Conservation (phyloP, 257 asterid species). For the Verbena officinalis region DNA sequence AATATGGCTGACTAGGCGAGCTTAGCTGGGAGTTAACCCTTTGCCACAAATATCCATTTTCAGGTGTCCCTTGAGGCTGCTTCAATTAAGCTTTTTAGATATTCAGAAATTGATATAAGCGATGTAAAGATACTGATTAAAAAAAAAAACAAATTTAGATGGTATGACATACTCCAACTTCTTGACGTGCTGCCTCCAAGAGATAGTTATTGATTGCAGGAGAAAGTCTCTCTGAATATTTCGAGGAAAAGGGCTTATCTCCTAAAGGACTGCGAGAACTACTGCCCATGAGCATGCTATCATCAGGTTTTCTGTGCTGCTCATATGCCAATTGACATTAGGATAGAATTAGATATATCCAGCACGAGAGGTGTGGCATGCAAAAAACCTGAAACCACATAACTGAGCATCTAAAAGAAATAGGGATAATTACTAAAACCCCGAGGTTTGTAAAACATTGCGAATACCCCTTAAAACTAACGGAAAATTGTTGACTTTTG, state of each 20-base stretch:
- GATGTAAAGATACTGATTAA: constrained; percentile 12
- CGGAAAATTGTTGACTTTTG: too few species aligned
- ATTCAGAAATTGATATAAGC: constrained; percentile 23
- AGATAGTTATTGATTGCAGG: constrained; percentile 96
- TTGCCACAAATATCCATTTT: constrained; percentile 97
- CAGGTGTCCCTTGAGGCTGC: constrained; percentile 98
- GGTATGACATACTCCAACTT: constrained; percentile 82
- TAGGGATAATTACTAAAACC: too few species aligned
- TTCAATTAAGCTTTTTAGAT: constrained; percentile 36
- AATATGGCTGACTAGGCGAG: constrained; percentile 98
- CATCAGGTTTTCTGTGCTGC: constrained; percentile 93
- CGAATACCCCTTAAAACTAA: too few species aligned
- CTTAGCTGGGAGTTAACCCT: constrained; percentile 95
- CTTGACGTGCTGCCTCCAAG: constrained; percentile 94
- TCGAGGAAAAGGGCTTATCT: constrained; percentile 81
- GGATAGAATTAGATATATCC: constrained; percentile 20
- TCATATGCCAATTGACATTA: constrained; percentile 34
- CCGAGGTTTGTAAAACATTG: too few species aligned
- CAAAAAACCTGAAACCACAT: constrained; percentile 15
- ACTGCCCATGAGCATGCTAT: constrained; percentile 82
- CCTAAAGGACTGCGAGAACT: constrained; percentile 89
- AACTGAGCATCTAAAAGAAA: not conserved
- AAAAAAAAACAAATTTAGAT: constrained; percentile 22
- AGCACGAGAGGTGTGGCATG: constrained; percentile 21
- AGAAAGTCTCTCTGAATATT: constrained; percentile 93